Conservation (phyloP, 257 asterid species). For the Nemophila menziesii region DNA sequence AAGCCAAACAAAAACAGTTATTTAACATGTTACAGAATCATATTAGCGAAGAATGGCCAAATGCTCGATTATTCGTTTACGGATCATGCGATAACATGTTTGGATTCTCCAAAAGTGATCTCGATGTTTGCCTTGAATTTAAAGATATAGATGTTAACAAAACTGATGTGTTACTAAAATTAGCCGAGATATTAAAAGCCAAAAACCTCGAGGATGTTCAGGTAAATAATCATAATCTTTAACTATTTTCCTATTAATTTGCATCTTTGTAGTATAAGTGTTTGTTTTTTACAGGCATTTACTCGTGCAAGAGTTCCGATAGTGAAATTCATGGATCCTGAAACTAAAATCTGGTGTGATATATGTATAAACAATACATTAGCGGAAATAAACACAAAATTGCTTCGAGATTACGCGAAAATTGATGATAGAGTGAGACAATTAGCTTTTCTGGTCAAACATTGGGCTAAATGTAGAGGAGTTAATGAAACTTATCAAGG, state of each 20-base stretch:
- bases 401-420: conserved; percentile 76
- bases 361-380: conserved; percentile 78
- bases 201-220: conserved; percentile 82
- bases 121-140: conserved; percentile 81
- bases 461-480: conserved; percentile 94
- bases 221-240: conserved; percentile 23
- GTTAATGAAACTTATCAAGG: conserved; percentile 88
- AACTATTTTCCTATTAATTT: background rate
- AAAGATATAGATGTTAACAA: conserved; percentile 44
- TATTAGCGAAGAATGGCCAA: conserved; percentile 74
- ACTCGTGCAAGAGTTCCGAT: conserved; percentile 97
- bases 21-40: conserved; percentile 45
- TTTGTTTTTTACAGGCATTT: conserved; percentile 54
- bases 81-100: conserved; percentile 98
- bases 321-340: conserved; percentile 96
- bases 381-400: conserved; percentile 87
- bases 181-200: conserved; percentile 67
- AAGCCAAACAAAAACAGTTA: conserved; percentile 68
- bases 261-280: conserved; percentile 6
- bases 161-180: conserved; percentile 60
- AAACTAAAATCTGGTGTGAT: conserved; percentile 79
- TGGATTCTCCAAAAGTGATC: conserved; percentile 84
- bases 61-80: conserved; percentile 63
- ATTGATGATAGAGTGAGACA: conserved; percentile 79
- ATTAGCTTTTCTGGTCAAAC: conserved; percentile 86